Conservation (phyloP, 441 rosid genomes). For the Jatropha multifida region DNA sequence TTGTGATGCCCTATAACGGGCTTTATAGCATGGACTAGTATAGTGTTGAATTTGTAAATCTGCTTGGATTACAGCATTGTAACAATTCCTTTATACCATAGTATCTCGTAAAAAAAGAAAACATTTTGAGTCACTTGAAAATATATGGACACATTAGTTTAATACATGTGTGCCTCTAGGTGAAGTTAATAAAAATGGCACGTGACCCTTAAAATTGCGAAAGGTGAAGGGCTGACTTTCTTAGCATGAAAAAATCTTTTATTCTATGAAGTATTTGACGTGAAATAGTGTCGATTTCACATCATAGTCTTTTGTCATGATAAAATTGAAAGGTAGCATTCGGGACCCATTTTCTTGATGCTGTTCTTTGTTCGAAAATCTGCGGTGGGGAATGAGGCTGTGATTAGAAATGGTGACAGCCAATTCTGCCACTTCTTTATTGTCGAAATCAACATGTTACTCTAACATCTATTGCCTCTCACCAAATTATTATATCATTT, state of each 20-base stretch:
- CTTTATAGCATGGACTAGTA: too few relatives aligned
- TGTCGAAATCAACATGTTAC: not conserved
- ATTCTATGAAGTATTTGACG: not conserved
- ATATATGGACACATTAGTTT: too few relatives aligned
- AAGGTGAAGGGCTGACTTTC: constrained; percentile 9
- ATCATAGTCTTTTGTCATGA: not conserved
- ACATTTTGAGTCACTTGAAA: too few relatives aligned
- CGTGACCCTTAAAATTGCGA: not conserved
- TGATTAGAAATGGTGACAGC: constrained; percentile 17
- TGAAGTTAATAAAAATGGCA: not conserved
- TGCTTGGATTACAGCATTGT: too few relatives aligned
- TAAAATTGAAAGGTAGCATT: not conserved
- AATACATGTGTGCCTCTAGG: too few relatives aligned
- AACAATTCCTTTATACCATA: too few relatives aligned
- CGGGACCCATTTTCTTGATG: constrained; percentile 7
- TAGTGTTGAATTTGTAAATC: too few relatives aligned
- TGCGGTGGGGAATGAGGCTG: constrained; percentile 12
- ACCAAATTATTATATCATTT: not conserved
- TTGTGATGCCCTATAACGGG: too few relatives aligned
- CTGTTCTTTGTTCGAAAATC: constrained; percentile 5
- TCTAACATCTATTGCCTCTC: not conserved
- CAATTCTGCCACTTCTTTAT: not conserved
- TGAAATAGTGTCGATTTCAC: not conserved
- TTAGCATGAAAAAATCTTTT: not conserved
- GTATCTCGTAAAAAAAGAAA: too few relatives aligned